Conservation (phyloP, 306 rosid genomes). For the Prunus fruticosa region DNA sequence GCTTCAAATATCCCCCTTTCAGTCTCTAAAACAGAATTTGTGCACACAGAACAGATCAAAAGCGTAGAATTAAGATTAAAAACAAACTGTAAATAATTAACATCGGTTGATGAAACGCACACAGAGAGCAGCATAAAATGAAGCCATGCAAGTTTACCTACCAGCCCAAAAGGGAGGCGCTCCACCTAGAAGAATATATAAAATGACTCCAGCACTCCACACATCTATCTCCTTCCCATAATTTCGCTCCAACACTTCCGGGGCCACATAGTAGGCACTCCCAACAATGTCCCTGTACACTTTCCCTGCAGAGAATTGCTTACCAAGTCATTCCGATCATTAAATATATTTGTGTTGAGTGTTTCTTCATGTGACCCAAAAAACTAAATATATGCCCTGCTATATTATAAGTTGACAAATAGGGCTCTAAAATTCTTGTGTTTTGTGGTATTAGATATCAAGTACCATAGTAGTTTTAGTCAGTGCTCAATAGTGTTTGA, state of each 20-base stretch:
- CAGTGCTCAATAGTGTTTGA: too few relatives aligned
- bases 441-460: too few relatives aligned
- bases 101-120: neutral
- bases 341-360: neutral
- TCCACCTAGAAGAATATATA: slow-evolving; percentile 86
- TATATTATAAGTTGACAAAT: too few relatives aligned
- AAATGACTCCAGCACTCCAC: slow-evolving; percentile 94
- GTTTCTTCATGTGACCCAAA: neutral
- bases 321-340: neutral
- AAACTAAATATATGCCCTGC: too few relatives aligned
- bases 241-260: slow-evolving; percentile 60
- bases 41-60: slow-evolving; percentile 1
- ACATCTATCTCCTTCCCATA: slow-evolving; percentile 95
- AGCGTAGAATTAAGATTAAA: neutral
- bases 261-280: slow-evolving; percentile 91
- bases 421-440: too few relatives aligned
- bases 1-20: slow-evolving; percentile 61
- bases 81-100: neutral
- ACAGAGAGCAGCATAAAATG: neutral
- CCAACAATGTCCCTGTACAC: slow-evolving; percentile 70
- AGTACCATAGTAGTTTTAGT: too few relatives aligned
- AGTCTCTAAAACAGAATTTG: slow-evolving; percentile 43
- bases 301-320: slow-evolving; percentile 45
- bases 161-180: slow-evolving; percentile 96
- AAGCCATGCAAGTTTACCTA: slow-evolving; percentile 20